Evolutionary conservation across 2,329 filamentous ascomycete genomes (phyloP), one percentile per base, ranked within the genome.

Genomic region (Aspergillus arachidicola): DNA sequence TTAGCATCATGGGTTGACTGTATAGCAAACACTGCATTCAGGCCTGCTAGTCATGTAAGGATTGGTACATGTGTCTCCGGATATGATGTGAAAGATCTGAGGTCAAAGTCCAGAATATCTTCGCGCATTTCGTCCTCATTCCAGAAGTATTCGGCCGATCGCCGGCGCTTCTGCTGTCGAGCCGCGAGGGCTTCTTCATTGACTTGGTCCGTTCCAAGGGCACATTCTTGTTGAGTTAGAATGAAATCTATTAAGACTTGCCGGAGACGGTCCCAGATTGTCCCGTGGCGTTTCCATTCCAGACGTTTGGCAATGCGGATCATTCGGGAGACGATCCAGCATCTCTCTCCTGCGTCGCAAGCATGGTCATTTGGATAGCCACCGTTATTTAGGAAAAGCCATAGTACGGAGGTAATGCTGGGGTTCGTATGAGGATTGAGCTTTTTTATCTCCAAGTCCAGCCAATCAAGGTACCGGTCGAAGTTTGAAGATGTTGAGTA

Each of bases 271-370:
- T 74, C 71, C 73, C 73, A 75, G 36, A 71, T 65, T 4, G 66
- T 66, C 9, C 72, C 71, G 23, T 69, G 60, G 43, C 63, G 69
- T 61, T 70, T 73, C 71, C 72, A 73, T 61, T 75, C 72, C n/a
- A 74, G 64, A 19, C 69, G 67, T 59, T 75, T 75, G 32, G 70
- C 70, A 19, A 75, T 67, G 30, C 73, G 71, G 38, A 75, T 58
- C 72, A 75, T 73, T 45, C 73, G 70, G 6, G 73, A 75, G 19
- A 75, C 73, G 21, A 72, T 62, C 73, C 73, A 75, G 63, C 70
- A 75, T 61, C 73, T 60, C 56, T 73, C 72, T 12, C 73, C 71
- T 23, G 67, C 61, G 46, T 73, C 69, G n/a, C 66, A 48, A 10
- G 63, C 43, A 21, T 73, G 61, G 7, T 58, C 65, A 19, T 50